Evolutionary conservation across 306 rosid species (phyloP), one percentile per base, ranked within the genome.

Genomic region (Vigna trinervia): DNA sequence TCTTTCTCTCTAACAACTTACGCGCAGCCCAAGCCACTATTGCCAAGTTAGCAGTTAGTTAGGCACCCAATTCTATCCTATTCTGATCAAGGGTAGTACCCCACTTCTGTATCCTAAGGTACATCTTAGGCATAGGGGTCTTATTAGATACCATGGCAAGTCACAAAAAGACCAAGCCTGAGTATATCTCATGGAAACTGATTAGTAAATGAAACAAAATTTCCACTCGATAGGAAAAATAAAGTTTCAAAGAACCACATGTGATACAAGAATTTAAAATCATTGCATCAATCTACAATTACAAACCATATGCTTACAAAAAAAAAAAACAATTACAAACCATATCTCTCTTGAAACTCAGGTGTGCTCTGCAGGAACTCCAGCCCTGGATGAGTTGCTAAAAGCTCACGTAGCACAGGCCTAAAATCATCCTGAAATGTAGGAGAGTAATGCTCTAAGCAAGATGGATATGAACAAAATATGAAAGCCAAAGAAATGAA

Each of bases 341-440:
- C 99, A 59, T 96, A 96, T 96, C 99, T 88, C 86, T 96, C 99
- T 84, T 96, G 99, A 96, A 96, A 96, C 88, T 96, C 99, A 19
- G 97, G 99, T 1, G 99, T 93, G 83, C 93, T 87, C 87, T 93
- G 99, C 73, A 96, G 85, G 84, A 96, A 96, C 88, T 96, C 99
- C 79, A 96, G 83, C 76, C 98, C 99, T 39, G 99, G 96, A 85
- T 96, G 99, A 60, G 96, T 88, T 36, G 97, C 89, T 84, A 96
- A 86, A 74, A 96, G 97, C 82, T 96, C 99, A 30, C 92, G 96
- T 45, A 96, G 90, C 70, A 96, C 86, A 2, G 98, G 96, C 85
- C 93, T 96, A 83, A 96, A 96, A 83, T 93, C 99, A 78, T 96
- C 98, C 99, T 96, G 87, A 54, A 56, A 85, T 15, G 63, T 39